Evolutionary conservation across 352 stramenopile genomes (phyloP).

Genomic region (Phytopythium vexans): DNA sequence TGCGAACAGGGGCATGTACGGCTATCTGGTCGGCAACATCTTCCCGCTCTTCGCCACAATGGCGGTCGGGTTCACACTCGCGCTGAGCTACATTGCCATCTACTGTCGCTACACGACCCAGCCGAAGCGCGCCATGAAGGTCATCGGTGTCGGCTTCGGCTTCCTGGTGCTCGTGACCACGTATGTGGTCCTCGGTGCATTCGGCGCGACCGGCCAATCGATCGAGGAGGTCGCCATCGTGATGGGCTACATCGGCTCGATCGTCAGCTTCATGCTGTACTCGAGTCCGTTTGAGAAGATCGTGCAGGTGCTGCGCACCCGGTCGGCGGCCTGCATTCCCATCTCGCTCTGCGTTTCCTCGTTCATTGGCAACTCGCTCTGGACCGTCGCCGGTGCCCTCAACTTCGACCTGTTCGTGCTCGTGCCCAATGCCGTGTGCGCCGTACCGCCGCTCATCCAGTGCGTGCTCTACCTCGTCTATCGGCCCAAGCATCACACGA

Average conservation of each 20-base stretch:
- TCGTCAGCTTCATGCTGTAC: slow-evolving; percentile 27
- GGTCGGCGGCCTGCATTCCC: slow-evolving; percentile 25
- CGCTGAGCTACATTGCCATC: slow-evolving; percentile 26
- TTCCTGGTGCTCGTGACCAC: slow-evolving; percentile 14
- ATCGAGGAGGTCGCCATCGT: slow-evolving; percentile 12
- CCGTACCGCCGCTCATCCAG: slow-evolving; percentile 8
- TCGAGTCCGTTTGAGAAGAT: slow-evolving; percentile 36
- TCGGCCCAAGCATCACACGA: slow-evolving; percentile 6
- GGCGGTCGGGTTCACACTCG: slow-evolving; percentile 22
- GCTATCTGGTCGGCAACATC: slow-evolving; percentile 16
- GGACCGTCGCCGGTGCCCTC: slow-evolving; percentile 23
- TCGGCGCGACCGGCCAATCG: slow-evolving; percentile 11
- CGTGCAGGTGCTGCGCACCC: slow-evolving; percentile 27
- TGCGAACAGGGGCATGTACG: slow-evolving; percentile 5
- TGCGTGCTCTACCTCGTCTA: slow-evolving; percentile 11
- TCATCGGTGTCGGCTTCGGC: slow-evolving; percentile 22
- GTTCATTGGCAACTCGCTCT: slow-evolving; percentile 25
- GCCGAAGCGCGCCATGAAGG: slow-evolving; percentile 17
- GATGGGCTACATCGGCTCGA: slow-evolving; percentile 26
- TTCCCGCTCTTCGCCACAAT: slow-evolving; percentile 34
- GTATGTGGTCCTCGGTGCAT: slow-evolving; percentile 20
- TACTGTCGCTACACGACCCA: slow-evolving; percentile 32
- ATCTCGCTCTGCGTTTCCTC: slow-evolving; percentile 25
- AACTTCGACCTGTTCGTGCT: slow-evolving; percentile 17
- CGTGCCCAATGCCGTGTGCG: slow-evolving; percentile 8